Conservation (phyloP, 2,329 filamentous ascomycete species). For the Dactylonectria estremocensis region DNA sequence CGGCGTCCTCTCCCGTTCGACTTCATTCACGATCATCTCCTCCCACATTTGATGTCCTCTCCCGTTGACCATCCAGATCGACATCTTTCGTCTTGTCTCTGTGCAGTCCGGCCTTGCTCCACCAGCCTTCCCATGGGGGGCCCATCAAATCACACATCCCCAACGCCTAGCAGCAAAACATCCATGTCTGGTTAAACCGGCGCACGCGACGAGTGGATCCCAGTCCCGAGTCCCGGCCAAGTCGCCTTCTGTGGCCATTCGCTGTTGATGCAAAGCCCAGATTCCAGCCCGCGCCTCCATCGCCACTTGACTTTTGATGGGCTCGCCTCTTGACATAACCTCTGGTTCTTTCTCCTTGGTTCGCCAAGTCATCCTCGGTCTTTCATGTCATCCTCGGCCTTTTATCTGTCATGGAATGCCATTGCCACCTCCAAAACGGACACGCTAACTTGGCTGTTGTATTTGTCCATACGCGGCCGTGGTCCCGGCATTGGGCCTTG, state of each 20-base stretch:
- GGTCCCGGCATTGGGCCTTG: constrained; percentile 35
- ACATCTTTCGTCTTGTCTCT: background rate
- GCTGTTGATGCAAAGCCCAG: too few species aligned
- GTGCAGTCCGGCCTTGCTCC: background rate
- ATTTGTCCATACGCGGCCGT: background rate
- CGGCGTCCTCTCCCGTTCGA: background rate
- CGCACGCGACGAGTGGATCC: constrained; percentile 46
- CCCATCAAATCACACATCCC: constrained; percentile 5
- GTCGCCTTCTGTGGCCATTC: constrained; percentile 37
- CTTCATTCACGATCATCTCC: background rate
- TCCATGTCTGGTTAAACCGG: constrained; percentile 36
- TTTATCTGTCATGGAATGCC: background rate
- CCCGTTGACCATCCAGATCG: background rate
- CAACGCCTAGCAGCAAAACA: constrained; percentile 24
- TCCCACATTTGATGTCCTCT: background rate
- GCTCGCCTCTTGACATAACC: too few species aligned
- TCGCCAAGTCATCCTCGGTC: too few species aligned
- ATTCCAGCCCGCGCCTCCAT: too few species aligned
- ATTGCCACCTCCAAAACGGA: background rate
- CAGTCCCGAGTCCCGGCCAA: constrained; percentile 31
- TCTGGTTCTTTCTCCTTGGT: too few species aligned
- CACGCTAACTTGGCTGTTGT: background rate
- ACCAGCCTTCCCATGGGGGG: background rate
- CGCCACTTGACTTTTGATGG: too few species aligned
- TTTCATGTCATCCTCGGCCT: too few species aligned